phyloP scores from a whole-genome alignment of 371 early-diverging fungal genomes.

The Phascolomyces articulosus region DNA sequence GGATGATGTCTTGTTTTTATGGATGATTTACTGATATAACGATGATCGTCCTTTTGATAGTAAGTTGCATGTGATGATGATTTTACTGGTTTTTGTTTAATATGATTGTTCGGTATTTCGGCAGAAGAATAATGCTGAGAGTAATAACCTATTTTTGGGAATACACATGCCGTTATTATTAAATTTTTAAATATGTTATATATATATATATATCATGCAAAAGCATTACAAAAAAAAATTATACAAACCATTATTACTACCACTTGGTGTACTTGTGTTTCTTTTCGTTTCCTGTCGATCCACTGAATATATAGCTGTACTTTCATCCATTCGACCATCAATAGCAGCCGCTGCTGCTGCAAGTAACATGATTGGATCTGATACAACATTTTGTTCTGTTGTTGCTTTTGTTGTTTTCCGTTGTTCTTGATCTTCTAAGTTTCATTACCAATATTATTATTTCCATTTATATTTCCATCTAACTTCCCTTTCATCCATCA shows the following conservation, averaged over 20 bases:
- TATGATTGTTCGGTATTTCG: background rate
- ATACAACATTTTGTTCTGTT: background rate
- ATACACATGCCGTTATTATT: too few species aligned
- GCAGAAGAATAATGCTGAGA: background rate
- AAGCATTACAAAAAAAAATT: background rate
- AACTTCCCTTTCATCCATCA: background rate
- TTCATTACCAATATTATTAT: too few species aligned
- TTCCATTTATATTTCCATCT: background rate
- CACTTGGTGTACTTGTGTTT: background rate
- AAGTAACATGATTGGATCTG: constrained; percentile 48
- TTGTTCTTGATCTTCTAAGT: background rate
- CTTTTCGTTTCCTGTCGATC: background rate
- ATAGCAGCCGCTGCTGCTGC: constrained; percentile 50
- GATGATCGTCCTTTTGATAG: background rate
- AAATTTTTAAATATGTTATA: too few species aligned
- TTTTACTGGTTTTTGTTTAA: background rate
- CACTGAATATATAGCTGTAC: background rate
- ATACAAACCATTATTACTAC: too few species aligned
- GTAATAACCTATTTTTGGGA: background rate
- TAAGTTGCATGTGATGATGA: background rate
- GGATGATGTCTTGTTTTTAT: background rate
- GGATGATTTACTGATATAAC: background rate
- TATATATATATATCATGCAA: too few species aligned
- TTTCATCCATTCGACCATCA: constrained; percentile 20
- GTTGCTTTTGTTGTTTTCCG: background rate